Conservation (phyloP, 1,139 yeast species). For the Petasospora rhodanensis region DNA sequence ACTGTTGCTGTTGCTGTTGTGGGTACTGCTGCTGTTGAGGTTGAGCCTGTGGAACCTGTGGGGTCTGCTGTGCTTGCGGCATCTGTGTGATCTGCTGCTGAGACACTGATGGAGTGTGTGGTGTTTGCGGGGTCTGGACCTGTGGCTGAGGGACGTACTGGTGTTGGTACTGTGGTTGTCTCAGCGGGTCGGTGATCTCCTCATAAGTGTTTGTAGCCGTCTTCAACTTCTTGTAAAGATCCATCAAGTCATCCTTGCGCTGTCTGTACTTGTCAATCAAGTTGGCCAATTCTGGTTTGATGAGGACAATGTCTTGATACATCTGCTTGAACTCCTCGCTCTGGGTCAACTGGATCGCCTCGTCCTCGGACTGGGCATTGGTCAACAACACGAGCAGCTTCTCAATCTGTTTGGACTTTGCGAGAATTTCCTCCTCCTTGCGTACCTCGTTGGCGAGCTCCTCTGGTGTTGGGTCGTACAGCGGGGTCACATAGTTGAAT, state of each 20-base stretch:
- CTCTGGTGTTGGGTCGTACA: slow-evolving; percentile 60
- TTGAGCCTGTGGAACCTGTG: slow-evolving; percentile 5
- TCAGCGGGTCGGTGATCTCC: slow-evolving; percentile 49
- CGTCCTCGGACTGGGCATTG: slow-evolving; percentile 32
- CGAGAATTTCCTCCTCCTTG: slow-evolving; percentile 41
- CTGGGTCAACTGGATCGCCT: slow-evolving; percentile 34
- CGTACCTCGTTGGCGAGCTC: slow-evolving; percentile 41
- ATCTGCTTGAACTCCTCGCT: slow-evolving; percentile 47
- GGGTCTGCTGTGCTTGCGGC: slow-evolving; percentile 10
- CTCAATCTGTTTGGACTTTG: slow-evolving; percentile 56
- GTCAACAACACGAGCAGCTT: slow-evolving; percentile 57
- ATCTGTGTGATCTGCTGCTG: slow-evolving; percentile 16
- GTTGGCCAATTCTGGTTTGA: slow-evolving; percentile 69
- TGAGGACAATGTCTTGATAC: slow-evolving; percentile 65
- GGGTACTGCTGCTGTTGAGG: slow-evolving; percentile 11
- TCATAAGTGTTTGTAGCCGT: slow-evolving; percentile 68
- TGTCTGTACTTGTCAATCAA: slow-evolving; percentile 71
- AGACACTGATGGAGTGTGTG: slow-evolving; percentile 4
- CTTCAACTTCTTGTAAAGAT: slow-evolving; percentile 65
- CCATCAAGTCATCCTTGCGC: slow-evolving; percentile 68
- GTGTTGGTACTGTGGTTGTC: slow-evolving; percentile 17
- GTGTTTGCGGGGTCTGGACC: slow-evolving; percentile 5
- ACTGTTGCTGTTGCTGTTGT: slow-evolving; percentile 15
- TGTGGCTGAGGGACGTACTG: slow-evolving; percentile 9
- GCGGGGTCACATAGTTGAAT: slow-evolving; percentile 80